Evolutionary conservation across 1,284 basidiomycete genomes (phyloP).

Genomic region (Puccinia coronata): DNA sequence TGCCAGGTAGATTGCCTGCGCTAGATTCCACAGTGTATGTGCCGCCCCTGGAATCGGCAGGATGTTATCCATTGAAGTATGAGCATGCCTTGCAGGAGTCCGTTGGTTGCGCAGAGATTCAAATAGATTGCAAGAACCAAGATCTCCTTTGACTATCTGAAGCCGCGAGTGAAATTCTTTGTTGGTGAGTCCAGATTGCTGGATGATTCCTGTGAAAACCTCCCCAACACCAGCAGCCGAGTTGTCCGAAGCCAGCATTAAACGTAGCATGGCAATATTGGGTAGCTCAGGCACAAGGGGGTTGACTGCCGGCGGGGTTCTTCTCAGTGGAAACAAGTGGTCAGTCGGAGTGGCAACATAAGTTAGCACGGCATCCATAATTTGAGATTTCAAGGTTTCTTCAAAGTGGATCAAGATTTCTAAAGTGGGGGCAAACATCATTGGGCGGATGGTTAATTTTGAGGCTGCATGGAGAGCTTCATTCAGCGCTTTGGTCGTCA

Average conservation of each 20-base stretch:
- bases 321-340: too few species aligned
- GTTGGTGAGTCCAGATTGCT: not conserved
- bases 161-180: not conserved
- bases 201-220: not conserved
- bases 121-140: not conserved
- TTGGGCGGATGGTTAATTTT: not conserved
- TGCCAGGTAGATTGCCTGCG: not conserved
- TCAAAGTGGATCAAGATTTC: not conserved
- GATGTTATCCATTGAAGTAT: not conserved
- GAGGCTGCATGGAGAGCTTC: not conserved
- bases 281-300: not conserved
- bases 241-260: slow-evolving; percentile 7
- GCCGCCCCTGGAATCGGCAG: not conserved
- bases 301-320: not conserved
- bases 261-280: not conserved
- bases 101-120: not conserved
- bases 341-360: not conserved
- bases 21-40: not conserved
- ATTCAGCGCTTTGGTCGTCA: not conserved
- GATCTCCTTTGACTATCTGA: not conserved
- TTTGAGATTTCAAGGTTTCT: not conserved
- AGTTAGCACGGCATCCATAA: not conserved
- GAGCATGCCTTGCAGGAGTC: not conserved
- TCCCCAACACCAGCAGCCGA: slow-evolving; percentile 3
- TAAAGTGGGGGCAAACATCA: not conserved